Percentiles rank a stretch among this genome's conserved stretches.
Evolutionary conservation across 495 filamentous ascomycete genomes (phyloP).

Genomic region (Penicillium malachiteum): DNA sequence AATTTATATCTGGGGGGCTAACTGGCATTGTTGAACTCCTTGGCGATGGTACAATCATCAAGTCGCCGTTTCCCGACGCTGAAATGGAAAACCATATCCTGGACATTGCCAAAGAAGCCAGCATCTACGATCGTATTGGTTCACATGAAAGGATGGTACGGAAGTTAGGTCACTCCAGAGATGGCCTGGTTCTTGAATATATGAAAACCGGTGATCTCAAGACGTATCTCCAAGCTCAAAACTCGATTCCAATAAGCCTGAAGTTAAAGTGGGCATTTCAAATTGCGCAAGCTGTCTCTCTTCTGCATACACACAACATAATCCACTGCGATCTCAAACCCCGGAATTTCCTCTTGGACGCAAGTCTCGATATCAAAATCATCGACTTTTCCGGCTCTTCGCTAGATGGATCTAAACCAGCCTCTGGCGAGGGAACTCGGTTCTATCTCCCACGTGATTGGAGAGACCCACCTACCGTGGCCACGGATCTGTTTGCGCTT

Average conservation of each 20-base stretch:
- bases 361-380: constrained; percentile 21
- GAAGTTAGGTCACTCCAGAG: constrained; percentile 22
- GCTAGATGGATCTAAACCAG: constrained; percentile 25
- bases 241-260: constrained; percentile 16
- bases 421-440: constrained; percentile 19
- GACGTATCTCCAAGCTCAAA: constrained; percentile 21
- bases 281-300: constrained; percentile 21
- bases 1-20: constrained; percentile 25
- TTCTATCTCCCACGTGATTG: constrained; percentile 21
- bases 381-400: constrained; percentile 30
- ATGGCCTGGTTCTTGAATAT: constrained; percentile 26
- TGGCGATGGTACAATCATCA: constrained; percentile 21
- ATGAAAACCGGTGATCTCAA: constrained; percentile 33
- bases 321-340: constrained; percentile 25
- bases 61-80: constrained; percentile 19
- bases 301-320: constrained; percentile 18
- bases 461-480: constrained; percentile 16
- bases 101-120: constrained; percentile 31
- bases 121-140: constrained; percentile 24
- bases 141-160: constrained; percentile 23
- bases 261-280: constrained; percentile 23
- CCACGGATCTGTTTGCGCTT: constrained; percentile 21
- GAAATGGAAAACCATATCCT: constrained; percentile 18
- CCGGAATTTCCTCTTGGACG: constrained; percentile 27
- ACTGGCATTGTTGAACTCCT: constrained; percentile 29